Conservation (phyloP, 78 protist genomes). For the Dictyostelium brefeldianum region DNA sequence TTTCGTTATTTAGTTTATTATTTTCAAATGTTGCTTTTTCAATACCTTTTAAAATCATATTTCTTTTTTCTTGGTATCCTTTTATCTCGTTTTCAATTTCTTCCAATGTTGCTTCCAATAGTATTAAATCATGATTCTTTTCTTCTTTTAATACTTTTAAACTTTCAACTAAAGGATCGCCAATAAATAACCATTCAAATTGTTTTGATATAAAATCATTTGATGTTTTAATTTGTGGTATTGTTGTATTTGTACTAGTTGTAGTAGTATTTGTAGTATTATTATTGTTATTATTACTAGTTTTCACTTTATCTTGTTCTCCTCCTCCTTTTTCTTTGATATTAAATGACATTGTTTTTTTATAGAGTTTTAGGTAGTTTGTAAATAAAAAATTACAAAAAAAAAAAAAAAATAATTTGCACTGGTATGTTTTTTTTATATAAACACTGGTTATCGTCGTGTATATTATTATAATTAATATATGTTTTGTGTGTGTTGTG, state of each 20-base stretch:
- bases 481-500: too few relatives aligned
- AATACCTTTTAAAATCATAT: not conserved
- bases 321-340: slow-evolving; percentile 3
- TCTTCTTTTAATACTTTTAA: slow-evolving; percentile 13
- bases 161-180: slow-evolving; percentile 52
- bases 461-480: too few relatives aligned
- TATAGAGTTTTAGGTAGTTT: not conserved
- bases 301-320: not conserved
- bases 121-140: slow-evolving; percentile 21
- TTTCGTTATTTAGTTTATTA: not conserved
- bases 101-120: slow-evolving; percentile 23
- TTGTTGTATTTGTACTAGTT: not conserved
- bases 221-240: not conserved
- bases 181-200: slow-evolving; percentile 30
- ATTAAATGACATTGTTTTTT: not conserved
- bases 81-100: not conserved
- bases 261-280: not conserved
- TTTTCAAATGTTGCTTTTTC: not conserved
- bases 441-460: too few relatives aligned
- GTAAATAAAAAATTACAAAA: not conserved
- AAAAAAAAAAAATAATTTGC: too few relatives aligned
- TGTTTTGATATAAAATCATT: not conserved
- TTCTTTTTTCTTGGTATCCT: not conserved
- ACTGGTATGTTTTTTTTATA: too few relatives aligned
- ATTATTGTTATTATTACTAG: not conserved